phyloP scores from a whole-genome alignment of 2,329 filamentous ascomycete species.

The Leptographium procerum region DNA sequence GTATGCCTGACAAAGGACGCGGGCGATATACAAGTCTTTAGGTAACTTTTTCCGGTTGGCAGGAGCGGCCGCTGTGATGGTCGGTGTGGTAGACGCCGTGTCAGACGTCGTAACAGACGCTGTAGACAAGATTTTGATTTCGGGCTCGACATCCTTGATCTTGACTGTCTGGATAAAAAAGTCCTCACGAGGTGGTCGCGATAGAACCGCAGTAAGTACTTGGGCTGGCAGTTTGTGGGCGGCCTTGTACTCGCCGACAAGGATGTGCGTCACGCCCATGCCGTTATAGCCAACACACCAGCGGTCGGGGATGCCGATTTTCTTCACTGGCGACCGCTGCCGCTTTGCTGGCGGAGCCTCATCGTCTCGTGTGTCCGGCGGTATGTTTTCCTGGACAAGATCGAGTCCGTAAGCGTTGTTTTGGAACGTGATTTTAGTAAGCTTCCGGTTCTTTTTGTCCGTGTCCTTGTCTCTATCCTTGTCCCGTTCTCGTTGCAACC shows the following conservation, averaged over 20 bases:
- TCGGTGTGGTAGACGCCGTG: background rate
- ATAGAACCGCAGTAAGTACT: background rate
- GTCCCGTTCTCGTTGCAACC: background rate
- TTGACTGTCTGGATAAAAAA: background rate
- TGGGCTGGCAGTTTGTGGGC: background rate
- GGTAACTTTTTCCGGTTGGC: no score
- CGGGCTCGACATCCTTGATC: background rate
- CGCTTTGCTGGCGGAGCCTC: background rate
- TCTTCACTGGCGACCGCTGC: background rate
- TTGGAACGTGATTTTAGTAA: background rate
- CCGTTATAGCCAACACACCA: background rate
- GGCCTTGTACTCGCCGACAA: background rate
- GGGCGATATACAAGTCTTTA: background rate
- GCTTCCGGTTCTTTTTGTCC: no score
- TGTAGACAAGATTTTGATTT: no score
- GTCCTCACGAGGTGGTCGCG: background rate
- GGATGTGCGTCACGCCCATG: background rate
- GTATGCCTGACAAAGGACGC: conserved; percentile 5
- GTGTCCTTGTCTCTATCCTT: background rate
- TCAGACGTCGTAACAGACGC: no score
- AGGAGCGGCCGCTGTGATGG: no score
- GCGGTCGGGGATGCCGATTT: background rate
- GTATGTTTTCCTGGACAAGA: background rate
- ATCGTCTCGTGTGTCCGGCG: background rate
- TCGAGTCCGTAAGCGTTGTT: conserved; percentile 2